Conservation (phyloP, 2,329 filamentous ascomycete genomes). For the Talaromyces sp. region DNA sequence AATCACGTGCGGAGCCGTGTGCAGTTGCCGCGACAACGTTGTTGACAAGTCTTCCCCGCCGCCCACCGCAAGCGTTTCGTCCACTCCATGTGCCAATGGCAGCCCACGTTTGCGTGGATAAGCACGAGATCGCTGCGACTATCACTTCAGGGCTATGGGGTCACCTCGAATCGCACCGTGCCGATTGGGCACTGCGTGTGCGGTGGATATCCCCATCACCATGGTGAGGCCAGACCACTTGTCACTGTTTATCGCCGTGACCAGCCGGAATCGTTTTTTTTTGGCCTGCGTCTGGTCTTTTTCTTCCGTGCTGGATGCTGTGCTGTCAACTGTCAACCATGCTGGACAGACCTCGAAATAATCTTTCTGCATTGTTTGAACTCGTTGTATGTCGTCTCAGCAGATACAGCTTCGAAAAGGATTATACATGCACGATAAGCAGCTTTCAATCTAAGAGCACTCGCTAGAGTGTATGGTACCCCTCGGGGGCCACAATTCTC, state of each 20-base stretch:
- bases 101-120: background rate
- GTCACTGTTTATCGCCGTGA: background rate
- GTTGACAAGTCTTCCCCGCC: background rate
- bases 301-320: background rate
- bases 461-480: conserved; percentile 7
- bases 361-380: background rate
- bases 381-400: background rate
- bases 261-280: background rate
- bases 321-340: background rate
- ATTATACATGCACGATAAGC: background rate
- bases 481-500: conserved; percentile 6
- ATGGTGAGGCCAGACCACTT: background rate
- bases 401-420: background rate
- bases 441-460: background rate
- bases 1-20: background rate
- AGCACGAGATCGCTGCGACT: background rate
- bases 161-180: background rate
- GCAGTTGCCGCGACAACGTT: background rate
- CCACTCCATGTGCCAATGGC: background rate
- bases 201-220: background rate
- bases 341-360: background rate
- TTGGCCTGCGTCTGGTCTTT: background rate
- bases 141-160: background rate
- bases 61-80: background rate
- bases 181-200: background rate